Base-by-base conservation (phyloP, 306 rosid species). In the Dryas alaskensis region DNA sequence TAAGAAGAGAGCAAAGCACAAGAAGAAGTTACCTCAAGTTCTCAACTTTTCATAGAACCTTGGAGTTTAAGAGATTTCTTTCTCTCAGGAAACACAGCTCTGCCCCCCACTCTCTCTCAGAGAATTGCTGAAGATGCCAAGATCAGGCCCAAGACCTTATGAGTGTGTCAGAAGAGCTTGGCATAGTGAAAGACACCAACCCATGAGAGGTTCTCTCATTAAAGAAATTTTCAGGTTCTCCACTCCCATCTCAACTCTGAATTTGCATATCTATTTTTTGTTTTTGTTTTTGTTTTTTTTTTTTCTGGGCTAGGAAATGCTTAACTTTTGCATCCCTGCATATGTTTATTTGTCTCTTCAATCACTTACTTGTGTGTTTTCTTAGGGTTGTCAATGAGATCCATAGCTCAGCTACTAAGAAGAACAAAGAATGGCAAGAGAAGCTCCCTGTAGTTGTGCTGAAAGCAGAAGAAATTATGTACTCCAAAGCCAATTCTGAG, bases 401-500 rank as follows among this genome's bases (percentile, higher is more conserved):
- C 73, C 96, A 89, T 63, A 69, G 76, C 73, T 60, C 84, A 27
- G 65, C 81, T 16, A 92, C 92, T 27, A 89, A 80, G 85, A 88
- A 85, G 84, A 92, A 89, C 77, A 92, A 82, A 70, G 92, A 92
- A 74, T 92, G 91, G 88, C 93, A 92, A 79, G 89, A 88, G 84
- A 89, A 89, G 84, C 93, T 89, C 31, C 96, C 93, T 25, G 62
- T 88, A 71, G 97, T 92, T 59, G 96, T 92, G 16, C 83, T 89
- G 75, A 89, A 64, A 80, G 96, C 81, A 1, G 97, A 92, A 73
- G 93, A 85, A 69, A 89, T 92, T 73, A 71, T 92, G 84, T 92
- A 89, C 87, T 92, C 92, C 13, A 89, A 92, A 82, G 97, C 96
- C 78, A 88, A 83, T 73, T 88, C 92, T 65, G 87, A 85, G 97